Conservation (phyloP, 1,284 basidiomycete species). For the Ceratobasidium sp. region DNA sequence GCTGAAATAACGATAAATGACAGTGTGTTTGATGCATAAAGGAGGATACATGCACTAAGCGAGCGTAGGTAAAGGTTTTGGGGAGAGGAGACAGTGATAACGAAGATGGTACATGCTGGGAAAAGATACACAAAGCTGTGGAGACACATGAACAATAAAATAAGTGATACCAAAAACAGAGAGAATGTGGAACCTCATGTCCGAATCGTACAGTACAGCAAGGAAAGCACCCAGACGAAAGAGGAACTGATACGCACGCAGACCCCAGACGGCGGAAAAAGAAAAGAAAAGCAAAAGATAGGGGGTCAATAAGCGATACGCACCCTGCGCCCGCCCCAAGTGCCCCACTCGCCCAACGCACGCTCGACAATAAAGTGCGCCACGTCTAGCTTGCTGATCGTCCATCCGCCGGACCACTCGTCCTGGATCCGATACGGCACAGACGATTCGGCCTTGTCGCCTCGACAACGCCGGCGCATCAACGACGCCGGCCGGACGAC, state of each 20-base stretch:
- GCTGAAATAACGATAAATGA: not conserved
- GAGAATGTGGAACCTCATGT: not conserved
- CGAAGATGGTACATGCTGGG: slow-evolving; percentile 15
- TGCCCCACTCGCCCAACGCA: slow-evolving; percentile 19
- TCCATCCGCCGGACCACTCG: slow-evolving; percentile 29
- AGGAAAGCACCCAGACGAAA: no score
- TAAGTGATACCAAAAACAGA: not conserved
- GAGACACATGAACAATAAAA: not conserved
- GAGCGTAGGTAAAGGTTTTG: not conserved
- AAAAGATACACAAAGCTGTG: slow-evolving; percentile 1
- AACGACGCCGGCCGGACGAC: slow-evolving; percentile 24
- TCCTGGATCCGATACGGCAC: slow-evolving; percentile 33
- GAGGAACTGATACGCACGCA: no score
- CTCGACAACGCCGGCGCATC: slow-evolving; percentile 28
- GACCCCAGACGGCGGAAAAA: not conserved
- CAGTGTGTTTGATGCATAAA: not conserved
- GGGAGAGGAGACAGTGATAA: not conserved
- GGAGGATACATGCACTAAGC: not conserved
- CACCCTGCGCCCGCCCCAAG: slow-evolving; percentile 27
- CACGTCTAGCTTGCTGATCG: slow-evolving; percentile 30
- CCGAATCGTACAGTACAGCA: not conserved
- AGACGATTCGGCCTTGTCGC: slow-evolving; percentile 12
- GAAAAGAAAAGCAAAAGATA: not conserved
- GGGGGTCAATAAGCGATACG: slow-evolving; percentile 27
- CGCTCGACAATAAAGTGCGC: slow-evolving; percentile 30